These are phyloP conservation scores for Mycosarcoma mackinlayi DNA, from an alignment of 1,284 basidiomycete genomes.

Conservation along the genomic window DNA sequence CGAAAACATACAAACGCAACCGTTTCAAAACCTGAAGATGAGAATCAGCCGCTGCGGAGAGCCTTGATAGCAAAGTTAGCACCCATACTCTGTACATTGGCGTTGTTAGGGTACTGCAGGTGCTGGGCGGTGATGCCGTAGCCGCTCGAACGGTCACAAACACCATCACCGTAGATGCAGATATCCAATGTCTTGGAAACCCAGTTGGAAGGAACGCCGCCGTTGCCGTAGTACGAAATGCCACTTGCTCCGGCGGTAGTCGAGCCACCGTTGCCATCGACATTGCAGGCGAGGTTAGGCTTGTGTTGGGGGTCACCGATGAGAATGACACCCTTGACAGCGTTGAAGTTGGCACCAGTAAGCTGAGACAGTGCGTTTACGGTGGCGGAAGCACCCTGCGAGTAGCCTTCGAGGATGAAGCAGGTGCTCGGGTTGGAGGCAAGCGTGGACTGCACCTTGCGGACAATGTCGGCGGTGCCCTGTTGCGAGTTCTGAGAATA, in stretches of 20 bases:
- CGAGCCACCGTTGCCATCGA: constrained; percentile 59
- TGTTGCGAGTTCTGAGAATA: constrained; percentile 49
- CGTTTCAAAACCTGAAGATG: neutral
- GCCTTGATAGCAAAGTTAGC: constrained; percentile 49
- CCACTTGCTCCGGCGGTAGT: constrained; percentile 51
- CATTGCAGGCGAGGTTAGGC: constrained; percentile 61
- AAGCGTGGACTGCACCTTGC: constrained; percentile 23
- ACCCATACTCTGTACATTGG: constrained; percentile 50
- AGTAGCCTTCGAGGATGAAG: constrained; percentile 52
- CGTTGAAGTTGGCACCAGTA: constrained; percentile 43
- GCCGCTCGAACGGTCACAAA: constrained; percentile 56
- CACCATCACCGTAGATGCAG: constrained; percentile 63
- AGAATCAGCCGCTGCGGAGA: too few species aligned
- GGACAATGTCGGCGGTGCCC: constrained; percentile 56
- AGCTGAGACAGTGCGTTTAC: constrained; percentile 55
- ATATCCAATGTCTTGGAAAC: constrained; percentile 63
- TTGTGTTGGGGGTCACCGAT: constrained; percentile 65
- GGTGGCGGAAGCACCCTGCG: constrained; percentile 65
- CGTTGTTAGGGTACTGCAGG: constrained; percentile 48
- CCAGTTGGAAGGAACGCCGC: constrained; percentile 52
- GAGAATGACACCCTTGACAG: constrained; percentile 65
- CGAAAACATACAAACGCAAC: too few species aligned
- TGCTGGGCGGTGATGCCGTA: constrained; percentile 58
- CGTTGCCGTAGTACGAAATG: constrained; percentile 11
- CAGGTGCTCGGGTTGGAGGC: constrained; percentile 28